Conservation (phyloP, 306 rosid species). For the Cyclanthera cordifolia region DNA sequence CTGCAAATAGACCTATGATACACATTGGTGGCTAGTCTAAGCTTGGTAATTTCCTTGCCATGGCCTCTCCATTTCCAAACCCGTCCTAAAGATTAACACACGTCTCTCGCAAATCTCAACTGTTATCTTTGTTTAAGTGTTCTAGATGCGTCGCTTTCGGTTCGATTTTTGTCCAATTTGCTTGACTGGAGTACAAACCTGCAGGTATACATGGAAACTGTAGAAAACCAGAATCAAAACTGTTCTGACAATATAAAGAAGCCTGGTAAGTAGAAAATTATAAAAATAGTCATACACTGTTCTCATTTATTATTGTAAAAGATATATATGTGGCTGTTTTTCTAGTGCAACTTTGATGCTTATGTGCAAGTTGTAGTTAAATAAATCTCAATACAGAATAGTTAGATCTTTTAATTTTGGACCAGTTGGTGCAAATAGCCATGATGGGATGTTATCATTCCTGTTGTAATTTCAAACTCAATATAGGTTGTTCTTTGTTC, state of each 20-base stretch:
- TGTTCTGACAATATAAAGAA: background rate
- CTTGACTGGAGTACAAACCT: background rate
- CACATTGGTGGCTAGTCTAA: slow-evolving; percentile 91
- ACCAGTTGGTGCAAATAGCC: background rate
- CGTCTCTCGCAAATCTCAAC: background rate
- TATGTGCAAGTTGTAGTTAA: background rate
- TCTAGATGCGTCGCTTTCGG: background rate
- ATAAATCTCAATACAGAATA: background rate
- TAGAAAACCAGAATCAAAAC: background rate
- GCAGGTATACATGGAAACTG: background rate
- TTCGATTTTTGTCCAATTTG: background rate
- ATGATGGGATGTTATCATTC: background rate
- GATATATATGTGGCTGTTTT: background rate
- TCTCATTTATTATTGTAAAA: background rate
- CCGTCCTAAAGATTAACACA: background rate
- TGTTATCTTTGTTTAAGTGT: background rate
- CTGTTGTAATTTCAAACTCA: background rate
- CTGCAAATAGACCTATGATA: slow-evolving; percentile 90
- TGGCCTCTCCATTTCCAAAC: background rate
- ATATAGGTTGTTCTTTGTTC: background rate
- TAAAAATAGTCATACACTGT: background rate
- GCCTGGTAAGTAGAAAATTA: background rate
- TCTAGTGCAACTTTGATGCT: background rate
- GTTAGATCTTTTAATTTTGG: background rate
- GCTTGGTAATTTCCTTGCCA: slow-evolving; percentile 16